phyloP scores from a whole-genome alignment of 2,329 filamentous ascomycete species.

The Colletotrichum sp. region DNA sequence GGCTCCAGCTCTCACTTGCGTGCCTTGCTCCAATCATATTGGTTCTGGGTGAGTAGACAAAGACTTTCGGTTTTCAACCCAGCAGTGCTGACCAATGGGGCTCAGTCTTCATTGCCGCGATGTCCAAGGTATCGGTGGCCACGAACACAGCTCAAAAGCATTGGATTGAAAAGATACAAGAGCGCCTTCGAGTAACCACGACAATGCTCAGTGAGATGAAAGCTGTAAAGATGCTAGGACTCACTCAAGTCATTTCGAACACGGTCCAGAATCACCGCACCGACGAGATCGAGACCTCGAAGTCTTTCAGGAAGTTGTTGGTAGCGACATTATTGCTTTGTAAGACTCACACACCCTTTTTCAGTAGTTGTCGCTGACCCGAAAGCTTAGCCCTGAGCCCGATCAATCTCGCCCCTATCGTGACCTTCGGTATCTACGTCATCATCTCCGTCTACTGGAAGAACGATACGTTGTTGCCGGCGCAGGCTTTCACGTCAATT shows the following conservation, averaged over 20 bases:
- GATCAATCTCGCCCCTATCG: conserved; percentile 26
- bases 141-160: conserved; percentile 28
- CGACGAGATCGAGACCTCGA: conserved; percentile 33
- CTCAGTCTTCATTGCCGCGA: conserved; percentile 25
- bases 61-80: neutral
- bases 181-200: conserved; percentile 44
- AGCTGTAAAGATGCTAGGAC: conserved; percentile 49
- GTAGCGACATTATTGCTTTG: conserved; percentile 25
- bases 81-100: accelerated
- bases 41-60: conserved; percentile 12
- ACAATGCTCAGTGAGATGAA: conserved; percentile 49
- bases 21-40: conserved; percentile 30
- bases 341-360: neutral
- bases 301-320: conserved; percentile 29
- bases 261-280: conserved; percentile 30
- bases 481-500: conserved; percentile 26
- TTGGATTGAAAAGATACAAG: conserved; percentile 49
- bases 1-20: conserved; percentile 30
- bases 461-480: conserved; percentile 24
- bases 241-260: conserved; percentile 26
- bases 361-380: neutral
- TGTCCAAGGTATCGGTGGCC: conserved; percentile 22
- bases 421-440: conserved; percentile 29
- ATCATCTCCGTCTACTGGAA: conserved; percentile 29
- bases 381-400: conserved; percentile 19